Conservation (phyloP, 441 rosid genomes). For the Erodium texanum region DNA sequence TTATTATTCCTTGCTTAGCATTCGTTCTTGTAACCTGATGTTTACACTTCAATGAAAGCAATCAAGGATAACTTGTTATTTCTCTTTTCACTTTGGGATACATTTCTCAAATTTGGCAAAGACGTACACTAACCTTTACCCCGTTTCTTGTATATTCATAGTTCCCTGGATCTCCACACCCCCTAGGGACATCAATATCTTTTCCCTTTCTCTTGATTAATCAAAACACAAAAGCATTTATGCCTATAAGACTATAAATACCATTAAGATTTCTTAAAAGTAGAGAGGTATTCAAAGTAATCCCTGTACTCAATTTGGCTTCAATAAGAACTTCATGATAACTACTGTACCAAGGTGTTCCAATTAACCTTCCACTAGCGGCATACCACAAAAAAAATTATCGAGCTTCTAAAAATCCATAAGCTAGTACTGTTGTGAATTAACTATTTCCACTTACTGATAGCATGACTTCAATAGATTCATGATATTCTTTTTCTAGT, state of each 20-base stretch:
- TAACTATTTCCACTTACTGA: not conserved
- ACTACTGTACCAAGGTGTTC: not conserved
- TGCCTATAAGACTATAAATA: not conserved
- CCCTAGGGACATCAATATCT: not conserved
- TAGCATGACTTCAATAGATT: not conserved
- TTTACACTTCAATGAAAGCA: conserved; percentile 1
- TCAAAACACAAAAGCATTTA: not conserved
- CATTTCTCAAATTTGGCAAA: not conserved
- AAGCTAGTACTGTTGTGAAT: not conserved
- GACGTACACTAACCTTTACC: not conserved
- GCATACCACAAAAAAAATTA: not conserved
- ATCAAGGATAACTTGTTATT: not conserved
- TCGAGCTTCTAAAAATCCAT: not conserved
- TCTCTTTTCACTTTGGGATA: not conserved
- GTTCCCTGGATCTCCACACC: conserved; percentile 2
- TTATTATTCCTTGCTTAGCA: not conserved
- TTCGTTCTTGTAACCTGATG: not conserved
- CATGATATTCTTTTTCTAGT: not conserved
- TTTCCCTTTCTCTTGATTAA: not conserved
- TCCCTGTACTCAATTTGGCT: not conserved
- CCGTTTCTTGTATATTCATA: not conserved
- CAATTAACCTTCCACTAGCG: not conserved
- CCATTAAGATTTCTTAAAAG: not conserved
- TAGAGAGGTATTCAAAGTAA: not conserved
- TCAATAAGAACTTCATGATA: conserved; percentile 4